Base-by-base conservation (phyloP, 106 monocot genomes). In the Chionographis japonica region DNA sequence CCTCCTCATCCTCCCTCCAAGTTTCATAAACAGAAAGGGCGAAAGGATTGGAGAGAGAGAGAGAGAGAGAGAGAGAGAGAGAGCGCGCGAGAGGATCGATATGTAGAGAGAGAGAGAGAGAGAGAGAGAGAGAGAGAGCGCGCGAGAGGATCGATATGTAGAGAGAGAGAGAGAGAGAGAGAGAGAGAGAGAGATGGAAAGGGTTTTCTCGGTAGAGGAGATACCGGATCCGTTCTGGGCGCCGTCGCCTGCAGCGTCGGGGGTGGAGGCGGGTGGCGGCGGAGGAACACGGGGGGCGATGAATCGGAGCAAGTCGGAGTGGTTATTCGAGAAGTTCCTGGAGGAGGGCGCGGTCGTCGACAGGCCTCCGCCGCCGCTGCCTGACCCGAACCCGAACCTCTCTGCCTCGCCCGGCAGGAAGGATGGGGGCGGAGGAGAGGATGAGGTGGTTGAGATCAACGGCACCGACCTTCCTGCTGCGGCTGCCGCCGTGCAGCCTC, bases 301-400 rank as follows among this genome's bases (percentile, higher is more conserved):
- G 72, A 84, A 78, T 53, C 67, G 78, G 72, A 84, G 80, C 65
- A 40, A 71, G 10, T 84, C 88, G 53, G 84, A 84, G 58, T 84
- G 88, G 81, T 68, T 57, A 68, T 84, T 88, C 52, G 68, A 88
- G 84, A 88, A 78, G 66, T 88, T 88, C 61, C 68, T 84, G 11
- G 69, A 88, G 68, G 88, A 75, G 74, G 73, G 49, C 2, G 59
- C 40, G 7, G 41, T 39, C 27, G 43, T 60, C 14, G 54, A 15
- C 6, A 58, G 14, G 0, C 27, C 56, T 5, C 16, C 15, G 18
- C 46, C 42, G 12, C 41, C 49, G 17, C 40, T n/a, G 16, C 40
- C 68, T 75, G 60, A 57, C 36, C 60, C 19, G 40, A 68, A 39
- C 14, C 36, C 66, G 5, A 62, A 41, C 5, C 58, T 62, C 20